Base-by-base conservation (phyloP, 1,139 yeast species). In the Debaryomycetaceae sp. region DNA sequence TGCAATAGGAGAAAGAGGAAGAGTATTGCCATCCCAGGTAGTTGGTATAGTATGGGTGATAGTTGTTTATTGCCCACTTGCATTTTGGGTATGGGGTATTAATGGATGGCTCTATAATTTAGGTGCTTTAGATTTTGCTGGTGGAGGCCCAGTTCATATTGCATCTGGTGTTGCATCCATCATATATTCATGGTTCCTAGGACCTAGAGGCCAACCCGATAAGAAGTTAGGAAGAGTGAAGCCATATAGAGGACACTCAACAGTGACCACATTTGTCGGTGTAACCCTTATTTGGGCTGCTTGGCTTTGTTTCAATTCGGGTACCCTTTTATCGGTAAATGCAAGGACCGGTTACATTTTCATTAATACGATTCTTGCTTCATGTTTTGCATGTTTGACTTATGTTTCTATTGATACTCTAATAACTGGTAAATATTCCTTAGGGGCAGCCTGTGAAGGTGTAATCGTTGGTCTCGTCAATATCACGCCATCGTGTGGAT, bases 251-350 rank as follows among this genome's bases (percentile, higher is more conserved):
- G 70, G 76, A 24, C 70, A 68, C 47, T 67, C 72, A 34, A 58
- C 74, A 17, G 52, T 70, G 8, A 54, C 70, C 24, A 65, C 73
- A 1, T 72, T 73, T 42, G 47, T 73, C 40, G 79, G 80, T 36
- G 75, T 73, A 17, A 57, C 75, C 15, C 53, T 74, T 43, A 73
- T 74, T 43, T 74, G 78, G 72, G 70, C 67, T 47, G 72, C 78
- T 17, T 74, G 79, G 79, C 59, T 74, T 47, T 72, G 77, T 50
- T 74, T 74, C 61, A 74, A 74, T 55, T 68, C 77, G 8, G 79
- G 78, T 39, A 73, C 79, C 14, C 54, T 73, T 44, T 58, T 71
- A 14, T 46, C 70, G 9, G 74, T 73, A 22, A 66, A 65, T 41
- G 64, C 63, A 28, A 67, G 78, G 59, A 71, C 78, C 4, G 67